phyloP scores from a whole-genome alignment of 441 rosid species.

The Pelargonium myrrhifolium region DNA sequence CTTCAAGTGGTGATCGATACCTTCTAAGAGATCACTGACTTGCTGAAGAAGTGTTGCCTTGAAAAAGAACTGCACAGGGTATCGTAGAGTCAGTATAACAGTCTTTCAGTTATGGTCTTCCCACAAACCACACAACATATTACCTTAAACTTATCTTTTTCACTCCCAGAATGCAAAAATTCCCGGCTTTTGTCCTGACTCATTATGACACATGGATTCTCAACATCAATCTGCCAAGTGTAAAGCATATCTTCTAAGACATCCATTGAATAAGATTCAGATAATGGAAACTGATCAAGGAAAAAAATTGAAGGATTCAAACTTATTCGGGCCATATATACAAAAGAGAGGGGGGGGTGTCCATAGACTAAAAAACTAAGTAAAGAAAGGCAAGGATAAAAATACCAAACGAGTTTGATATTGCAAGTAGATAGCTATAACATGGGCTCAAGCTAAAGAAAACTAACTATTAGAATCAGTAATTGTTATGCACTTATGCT shows the following conservation, averaged over 20 bases:
- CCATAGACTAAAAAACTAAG: no score
- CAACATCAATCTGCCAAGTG: slow-evolving; percentile 75
- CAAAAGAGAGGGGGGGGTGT: background rate
- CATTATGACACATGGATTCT: slow-evolving; percentile 96
- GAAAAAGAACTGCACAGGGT: slow-evolving; percentile 61
- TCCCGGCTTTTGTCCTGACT: slow-evolving; percentile 99
- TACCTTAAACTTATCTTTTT: slow-evolving; percentile 91
- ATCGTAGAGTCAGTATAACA: slow-evolving; percentile 26
- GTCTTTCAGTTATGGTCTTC: slow-evolving; percentile 9
- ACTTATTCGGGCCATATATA: slow-evolving; percentile 6
- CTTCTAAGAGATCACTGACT: slow-evolving; percentile 73
- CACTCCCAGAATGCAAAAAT: slow-evolving; percentile 90
- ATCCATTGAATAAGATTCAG: background rate
- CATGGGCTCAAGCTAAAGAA: background rate
- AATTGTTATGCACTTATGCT: background rate
- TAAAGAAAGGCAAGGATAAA: background rate
- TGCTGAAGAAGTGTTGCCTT: slow-evolving; percentile 96
- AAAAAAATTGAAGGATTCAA: background rate
- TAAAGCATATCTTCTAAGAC: slow-evolving; percentile 10
- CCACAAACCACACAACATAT: slow-evolving; percentile 9
- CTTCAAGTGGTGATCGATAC: slow-evolving; percentile 40
- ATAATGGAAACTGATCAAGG: background rate
- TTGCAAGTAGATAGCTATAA: background rate
- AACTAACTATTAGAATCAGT: background rate
- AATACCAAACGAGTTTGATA: background rate